Conservation (phyloP, 2,329 filamentous ascomycete genomes). For the Fusarium setosum region DNA sequence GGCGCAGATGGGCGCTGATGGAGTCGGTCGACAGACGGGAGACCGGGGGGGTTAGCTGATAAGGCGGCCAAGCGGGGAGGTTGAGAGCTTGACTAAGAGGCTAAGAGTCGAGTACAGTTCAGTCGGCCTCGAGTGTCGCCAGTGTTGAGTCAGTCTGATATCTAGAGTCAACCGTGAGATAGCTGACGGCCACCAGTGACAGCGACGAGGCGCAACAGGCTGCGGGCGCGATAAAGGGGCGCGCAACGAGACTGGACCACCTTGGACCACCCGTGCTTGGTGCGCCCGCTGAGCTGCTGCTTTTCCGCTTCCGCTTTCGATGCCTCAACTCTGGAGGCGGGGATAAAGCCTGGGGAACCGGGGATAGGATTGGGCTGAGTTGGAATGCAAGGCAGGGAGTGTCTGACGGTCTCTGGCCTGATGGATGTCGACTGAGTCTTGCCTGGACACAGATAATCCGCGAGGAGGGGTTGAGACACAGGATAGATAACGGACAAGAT, state of each 20-base stretch:
- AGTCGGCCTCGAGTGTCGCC: slow-evolving; percentile 23
- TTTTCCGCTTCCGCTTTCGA: slow-evolving; percentile 18
- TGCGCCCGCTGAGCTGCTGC: slow-evolving; percentile 36
- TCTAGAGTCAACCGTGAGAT: not conserved
- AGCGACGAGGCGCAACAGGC: not conserved
- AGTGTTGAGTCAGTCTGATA: slow-evolving; percentile 20
- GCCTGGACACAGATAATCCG: slow-evolving; percentile 20
- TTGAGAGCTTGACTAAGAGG: slow-evolving; percentile 39
- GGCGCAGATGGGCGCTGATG: slow-evolving; percentile 47
- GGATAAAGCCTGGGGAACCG: slow-evolving; percentile 39
- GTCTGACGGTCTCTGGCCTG: slow-evolving; percentile 23
- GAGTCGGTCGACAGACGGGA: slow-evolving; percentile 38
- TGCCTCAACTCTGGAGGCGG: slow-evolving; percentile 28
- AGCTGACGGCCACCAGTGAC: not conserved
- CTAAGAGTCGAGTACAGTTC: slow-evolving; percentile 29
- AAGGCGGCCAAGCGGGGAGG: slow-evolving; percentile 43
- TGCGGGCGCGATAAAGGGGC: slow-evolving; percentile 25
- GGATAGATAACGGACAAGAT: slow-evolving; percentile 10
- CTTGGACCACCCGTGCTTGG: slow-evolving; percentile 27
- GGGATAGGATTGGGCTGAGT: slow-evolving; percentile 36
- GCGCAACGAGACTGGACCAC: slow-evolving; percentile 33
- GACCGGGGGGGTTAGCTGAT: slow-evolving; percentile 43
- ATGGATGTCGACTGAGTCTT: too few species aligned
- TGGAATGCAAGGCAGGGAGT: slow-evolving; percentile 21
- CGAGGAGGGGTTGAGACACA: slow-evolving; percentile 12